These are phyloP conservation scores for Tylopilus rubrobrunneus DNA, from an alignment of 768 basidiomycete species.

Conservation along the genomic window DNA sequence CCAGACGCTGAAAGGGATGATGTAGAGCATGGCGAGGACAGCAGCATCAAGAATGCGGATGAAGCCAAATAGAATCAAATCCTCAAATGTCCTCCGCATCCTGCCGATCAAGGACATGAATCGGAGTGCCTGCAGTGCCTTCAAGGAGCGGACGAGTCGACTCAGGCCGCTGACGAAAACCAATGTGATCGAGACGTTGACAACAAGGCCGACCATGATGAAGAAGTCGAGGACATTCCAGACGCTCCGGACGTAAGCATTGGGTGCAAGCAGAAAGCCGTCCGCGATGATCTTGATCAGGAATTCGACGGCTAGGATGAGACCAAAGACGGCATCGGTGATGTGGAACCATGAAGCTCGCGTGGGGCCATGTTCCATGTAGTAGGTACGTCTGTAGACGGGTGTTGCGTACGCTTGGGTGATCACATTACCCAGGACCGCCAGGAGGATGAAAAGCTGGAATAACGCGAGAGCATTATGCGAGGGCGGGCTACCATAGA, in stretches of 20 bases:
- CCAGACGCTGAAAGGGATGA: constrained; percentile 92
- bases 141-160: constrained; percentile 79
- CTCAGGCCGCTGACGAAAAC: constrained; percentile 74
- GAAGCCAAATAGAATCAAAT: constrained; percentile 82
- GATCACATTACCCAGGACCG: constrained; percentile 79
- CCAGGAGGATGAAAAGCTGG: constrained; percentile 67
- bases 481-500: constrained; percentile 52
- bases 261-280: constrained; percentile 85
- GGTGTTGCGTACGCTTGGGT: constrained; percentile 87
- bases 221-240: constrained; percentile 91
- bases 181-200: constrained; percentile 69
- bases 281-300: constrained; percentile 90
- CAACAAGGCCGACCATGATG: constrained; percentile 72
- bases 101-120: constrained; percentile 85
- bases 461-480: constrained; percentile 33
- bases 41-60: constrained; percentile 85
- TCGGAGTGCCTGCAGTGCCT: constrained; percentile 83
- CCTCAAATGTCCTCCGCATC: constrained; percentile 84
- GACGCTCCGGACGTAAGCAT: constrained; percentile 85
- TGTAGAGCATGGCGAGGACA: constrained; percentile 82
- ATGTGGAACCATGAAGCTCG: constrained; percentile 86
- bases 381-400: constrained; percentile 72
- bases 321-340: constrained; percentile 67
- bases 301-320: constrained; percentile 77
- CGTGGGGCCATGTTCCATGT: constrained; percentile 48